Evolutionary conservation across 768 basidiomycete species (phyloP), one percentile per base, ranked within the genome.

Genomic region (Hygrophorus russula): DNA sequence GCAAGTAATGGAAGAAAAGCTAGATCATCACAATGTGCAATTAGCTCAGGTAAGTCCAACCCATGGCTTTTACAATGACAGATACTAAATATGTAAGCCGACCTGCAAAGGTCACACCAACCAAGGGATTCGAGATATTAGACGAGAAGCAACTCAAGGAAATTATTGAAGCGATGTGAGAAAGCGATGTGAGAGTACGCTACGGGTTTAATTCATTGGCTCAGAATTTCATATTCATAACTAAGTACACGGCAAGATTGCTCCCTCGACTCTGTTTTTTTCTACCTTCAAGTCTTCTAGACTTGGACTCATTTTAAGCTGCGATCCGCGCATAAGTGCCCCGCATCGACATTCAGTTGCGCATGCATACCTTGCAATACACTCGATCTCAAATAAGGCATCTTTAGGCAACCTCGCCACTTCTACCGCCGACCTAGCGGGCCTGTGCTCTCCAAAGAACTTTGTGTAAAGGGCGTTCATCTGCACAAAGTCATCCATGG

Each of bases 1-100:
- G 67, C 92, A 98, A 67, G 96, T 98, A 35, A 99, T 98, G 96
- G 96, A 98, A 62, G 96, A 98, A 68, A 97, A 96, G 61, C 76
- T 99, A 34, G 94, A 98, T 64, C 89, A 96, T 53, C 93, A 97
- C 67, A 98, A 99, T 53, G 93, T 98, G 18, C 93, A 98, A 62
- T 71, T 99, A 11, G 92, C 94, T 41, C 91, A 93, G 73, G 93
- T 85, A 42, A 27, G 70, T 62, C 27, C 41, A 44, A 19, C 29
- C 13, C 37, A 41, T 44, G 35, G 46, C 32, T 11, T 18, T 40
- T 17, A 32, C 2, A 14, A 29, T 14, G 29, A 24, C 18, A 43
- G 11, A 19, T 20, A 39, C 0, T 27, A 18, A 13, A 35, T 45
- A 46, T 15, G 18, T 42, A 36, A 38, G 31, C 32, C 28, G 37